Base-by-base conservation (phyloP, 305 asterid genomes). In the Plantago rigida region DNA sequence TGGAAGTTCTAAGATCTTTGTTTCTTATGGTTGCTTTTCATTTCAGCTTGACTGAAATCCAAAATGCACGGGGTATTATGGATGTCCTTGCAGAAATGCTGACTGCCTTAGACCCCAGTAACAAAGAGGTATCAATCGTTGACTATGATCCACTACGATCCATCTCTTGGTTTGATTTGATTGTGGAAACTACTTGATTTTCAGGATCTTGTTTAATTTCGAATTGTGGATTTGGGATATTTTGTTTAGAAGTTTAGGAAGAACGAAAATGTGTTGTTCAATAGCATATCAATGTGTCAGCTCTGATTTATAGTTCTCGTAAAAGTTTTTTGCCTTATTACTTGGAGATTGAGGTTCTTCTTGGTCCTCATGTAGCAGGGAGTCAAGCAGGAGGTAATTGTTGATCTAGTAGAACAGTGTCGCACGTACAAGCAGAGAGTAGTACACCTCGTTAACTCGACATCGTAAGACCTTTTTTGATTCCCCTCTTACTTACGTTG, bases 31-130 rank as follows among this genome's bases (percentile, higher is more conserved):
- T 53, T 62, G 66, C 26, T 22, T 22, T 63, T 62, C 58, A 45
- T 69, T 56, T 72, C 81, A 92, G 99, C 80, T 73, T 79, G 91
- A 60, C 94, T 29, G 99, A 92, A 77, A 87, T 92, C 75, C 95
- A 92, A 72, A 92, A 86, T 83, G 99, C 97, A 45, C 97, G 91
- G 24, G 99, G 97, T 59, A 84, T 92, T 77, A 85, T 92, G 97
- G 96, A 92, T 78, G 97, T 92, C 69, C 96, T 92, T 69, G 72
- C 95, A 26, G 99, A 92, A 82, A 92, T 92, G 99, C 79, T 92
- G 74, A 89, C 60, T 85, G 99, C 97, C 59, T 67, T 92, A 50
- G 97, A 92, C 80, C 96, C 99, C 39, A 76, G 64, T 63, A 92
- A 92, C 77, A 87, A 89, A 77, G 96, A 86, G 96, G 99, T 92